Evolutionary conservation across 306 rosid species (phyloP), one percentile per base, ranked within the genome.

Genomic region (Sicyos baderoa): DNA sequence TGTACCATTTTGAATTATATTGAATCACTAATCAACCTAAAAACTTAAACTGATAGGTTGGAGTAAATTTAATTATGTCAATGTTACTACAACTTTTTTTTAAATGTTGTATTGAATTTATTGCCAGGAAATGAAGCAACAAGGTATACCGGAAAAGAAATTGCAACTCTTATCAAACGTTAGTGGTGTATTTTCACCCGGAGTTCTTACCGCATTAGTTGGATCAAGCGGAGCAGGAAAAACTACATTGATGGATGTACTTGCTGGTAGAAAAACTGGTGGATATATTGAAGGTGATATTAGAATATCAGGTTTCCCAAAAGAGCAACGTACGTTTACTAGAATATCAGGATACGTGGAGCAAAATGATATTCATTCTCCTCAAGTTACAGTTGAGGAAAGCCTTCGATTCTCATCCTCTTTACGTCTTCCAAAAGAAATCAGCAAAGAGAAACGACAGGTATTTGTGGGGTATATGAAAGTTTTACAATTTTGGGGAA

Each of bases 161-260:
- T 74, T 91, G 84, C 94, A 91, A 63, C 94, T 91, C 49, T 82
- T 91, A 83, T 75, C 94, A 13, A 74, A 75, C 52, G 97, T 91
- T 51, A 88, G 91, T 4, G 96, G 97, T 66, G 90, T 88, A 25
- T 88, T 91, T 81, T 86, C 97, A 72, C 97, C 96, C 0, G 97
- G 96, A 25, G 88, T 91, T 73, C 97, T 91, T 71, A 91, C 96
- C 56, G 97, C 97, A 68, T 73, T 91, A 70, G 97, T 91, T 57
- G 97, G 97, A 47, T 75, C 97, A 40, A 91, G 97, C 76, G 97
- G 97, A 53, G 97, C 97, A 5, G 97, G 97, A 56, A 88, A 91
- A 85, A 91, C 97, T 76, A 91, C 97, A 51, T 65, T 91, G 73
- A 91, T 91, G 97, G 97, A 91, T 57, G 97, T 91, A 37, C 88